phyloP scores from a whole-genome alignment of 352 stramenopile genomes.

The Phytophthora brassicae region DNA sequence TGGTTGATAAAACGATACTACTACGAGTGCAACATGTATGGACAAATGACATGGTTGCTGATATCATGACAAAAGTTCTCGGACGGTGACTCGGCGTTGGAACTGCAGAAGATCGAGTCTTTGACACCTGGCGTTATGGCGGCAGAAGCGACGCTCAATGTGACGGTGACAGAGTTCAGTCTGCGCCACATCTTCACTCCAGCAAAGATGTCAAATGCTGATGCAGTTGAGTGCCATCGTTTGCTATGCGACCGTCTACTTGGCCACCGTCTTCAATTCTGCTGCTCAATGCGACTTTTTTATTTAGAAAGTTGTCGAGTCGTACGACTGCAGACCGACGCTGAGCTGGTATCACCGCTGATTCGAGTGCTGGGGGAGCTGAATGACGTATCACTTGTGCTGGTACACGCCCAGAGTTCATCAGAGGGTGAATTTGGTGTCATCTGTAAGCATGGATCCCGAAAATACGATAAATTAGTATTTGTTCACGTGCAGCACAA shows the following conservation, averaged over 20 bases:
- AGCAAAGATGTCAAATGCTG: background rate
- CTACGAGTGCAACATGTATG: slow-evolving; percentile 7
- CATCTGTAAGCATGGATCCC: no score
- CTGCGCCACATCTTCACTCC: slow-evolving; percentile 13
- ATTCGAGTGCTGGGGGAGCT: slow-evolving; percentile 7
- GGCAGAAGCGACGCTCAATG: slow-evolving; percentile 8
- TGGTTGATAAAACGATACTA: slow-evolving; percentile 7
- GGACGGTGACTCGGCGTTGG: background rate
- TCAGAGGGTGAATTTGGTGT: slow-evolving; percentile 6
- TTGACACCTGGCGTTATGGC: slow-evolving; percentile 10
- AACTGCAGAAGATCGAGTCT: slow-evolving; percentile 19
- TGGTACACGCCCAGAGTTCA: slow-evolving; percentile 10
- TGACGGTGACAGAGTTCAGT: slow-evolving; percentile 27
- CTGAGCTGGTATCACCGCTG: slow-evolving; percentile 11
- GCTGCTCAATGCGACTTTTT: slow-evolving; percentile 14
- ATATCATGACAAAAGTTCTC: slow-evolving; percentile 31
- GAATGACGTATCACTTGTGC: slow-evolving; percentile 3
- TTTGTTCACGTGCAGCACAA: no score
- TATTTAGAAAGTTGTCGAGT: slow-evolving; percentile 8
- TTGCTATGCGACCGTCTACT: slow-evolving; percentile 15
- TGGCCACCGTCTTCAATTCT: slow-evolving; percentile 13
- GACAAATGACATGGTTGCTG: slow-evolving; percentile 25
- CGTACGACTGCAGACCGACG: slow-evolving; percentile 6
- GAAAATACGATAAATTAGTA: no score
- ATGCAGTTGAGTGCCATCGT: background rate